Evolutionary conservation across 768 basidiomycete genomes (phyloP).

Genomic region (Suillus ampliporus): DNA sequence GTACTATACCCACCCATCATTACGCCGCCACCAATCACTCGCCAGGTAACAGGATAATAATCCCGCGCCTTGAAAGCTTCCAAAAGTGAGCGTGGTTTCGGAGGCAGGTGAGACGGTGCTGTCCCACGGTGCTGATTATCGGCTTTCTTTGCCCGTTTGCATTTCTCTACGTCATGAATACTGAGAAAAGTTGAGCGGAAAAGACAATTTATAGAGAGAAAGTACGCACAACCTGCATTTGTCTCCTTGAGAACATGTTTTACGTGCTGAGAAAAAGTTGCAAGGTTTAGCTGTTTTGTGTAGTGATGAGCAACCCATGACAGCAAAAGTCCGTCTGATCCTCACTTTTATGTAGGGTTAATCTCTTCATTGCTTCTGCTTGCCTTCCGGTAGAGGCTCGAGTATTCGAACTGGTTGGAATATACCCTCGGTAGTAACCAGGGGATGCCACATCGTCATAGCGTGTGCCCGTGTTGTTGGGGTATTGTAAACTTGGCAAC

Average conservation of each 20-base stretch:
- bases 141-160: background rate
- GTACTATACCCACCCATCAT: slow-evolving; percentile 54
- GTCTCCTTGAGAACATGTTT: slow-evolving; percentile 56
- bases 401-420: background rate
- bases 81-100: slow-evolving; percentile 20
- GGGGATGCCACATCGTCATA: background rate
- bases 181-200: slow-evolving; percentile 31
- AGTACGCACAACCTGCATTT: slow-evolving; percentile 63
- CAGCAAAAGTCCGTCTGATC: background rate
- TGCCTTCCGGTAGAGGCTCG: slow-evolving; percentile 2
- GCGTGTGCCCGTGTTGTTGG: background rate
- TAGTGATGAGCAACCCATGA: background rate
- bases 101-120: slow-evolving; percentile 34
- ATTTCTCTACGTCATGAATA: slow-evolving; percentile 46
- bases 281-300: slow-evolving; percentile 61
- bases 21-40: slow-evolving; percentile 82
- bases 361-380: slow-evolving; percentile 26
- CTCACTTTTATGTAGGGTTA: slow-evolving; percentile 37
- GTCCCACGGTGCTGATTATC: slow-evolving; percentile 13
- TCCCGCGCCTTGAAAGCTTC: slow-evolving; percentile 50
- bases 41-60: slow-evolving; percentile 73
- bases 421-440: background rate
- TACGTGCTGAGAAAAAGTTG: slow-evolving; percentile 54
- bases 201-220: background rate
- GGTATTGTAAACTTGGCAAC: background rate